Evolutionary conservation across 768 basidiomycete species (phyloP), one percentile per base, ranked within the genome.

Genomic region (Lactarius vividus): DNA sequence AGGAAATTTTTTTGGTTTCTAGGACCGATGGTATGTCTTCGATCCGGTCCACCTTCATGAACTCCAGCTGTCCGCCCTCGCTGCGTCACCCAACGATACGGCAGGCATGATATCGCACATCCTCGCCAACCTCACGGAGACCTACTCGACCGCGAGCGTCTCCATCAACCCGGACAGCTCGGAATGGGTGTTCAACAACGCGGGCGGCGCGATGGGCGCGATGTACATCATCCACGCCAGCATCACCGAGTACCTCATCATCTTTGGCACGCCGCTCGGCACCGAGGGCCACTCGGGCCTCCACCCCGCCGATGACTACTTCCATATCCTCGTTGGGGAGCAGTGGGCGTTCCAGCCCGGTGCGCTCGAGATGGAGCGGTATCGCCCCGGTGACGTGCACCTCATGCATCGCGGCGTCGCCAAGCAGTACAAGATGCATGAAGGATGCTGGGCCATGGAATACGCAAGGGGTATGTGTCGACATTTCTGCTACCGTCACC

Each of bases 171-270:
- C 77, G n/a, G 72, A 89, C 78, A 74, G 83, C 26, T 79, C 80
- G 42, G 95, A 98, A 73, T 98, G 96, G 96, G 85, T 97, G 29
- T 91, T 96, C 78, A 98, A 88, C 81, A 98, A 98, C 72, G 96
- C 96, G 0, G 97, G 96, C 13, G 97, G 97, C 66, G 95, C 95
- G 0, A 98, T 96, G 96, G 95, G 95, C 52, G 89, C 89, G 39
- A 98, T 99, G 96, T 97, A 95, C 76, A 84, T 98, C 77, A 92
- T 98, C 69, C 97, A 98, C 73, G 94, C 96, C 20, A 90, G 87
- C 78, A 88, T 99, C 72, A 98, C 96, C 11, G 97, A 99, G 80
- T 99, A 96, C 79, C 84, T 94, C 71, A 94, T 94, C 75, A 89
- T 98, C 71, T 97, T 97, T 69, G 96, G 97, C 4, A 96, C 96